Evolutionary conservation across 106 monocot genomes (phyloP).

Genomic region (Acorus gramineus): DNA sequence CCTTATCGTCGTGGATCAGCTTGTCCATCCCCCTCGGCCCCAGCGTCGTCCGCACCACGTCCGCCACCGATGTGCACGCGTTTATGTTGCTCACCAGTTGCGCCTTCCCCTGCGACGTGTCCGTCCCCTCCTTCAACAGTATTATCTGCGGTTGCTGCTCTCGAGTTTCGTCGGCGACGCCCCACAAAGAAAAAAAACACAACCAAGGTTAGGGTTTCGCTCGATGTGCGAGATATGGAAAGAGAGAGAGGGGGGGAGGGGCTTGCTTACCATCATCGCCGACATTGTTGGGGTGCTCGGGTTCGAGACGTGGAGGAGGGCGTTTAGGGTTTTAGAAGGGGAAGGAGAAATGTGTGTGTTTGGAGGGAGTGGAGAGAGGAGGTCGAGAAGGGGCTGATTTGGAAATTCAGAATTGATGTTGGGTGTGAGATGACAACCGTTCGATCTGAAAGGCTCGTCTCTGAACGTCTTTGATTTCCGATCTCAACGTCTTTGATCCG

Average conservation of each 20-base stretch:
- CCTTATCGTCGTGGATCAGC: slow-evolving; percentile 97
- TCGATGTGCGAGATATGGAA: too few species aligned
- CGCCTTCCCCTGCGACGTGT: slow-evolving; percentile 92
- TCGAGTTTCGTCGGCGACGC: too few species aligned
- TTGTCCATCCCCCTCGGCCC: slow-evolving; percentile 99
- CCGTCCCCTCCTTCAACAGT: slow-evolving; percentile 93
- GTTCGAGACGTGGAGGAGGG: not conserved
- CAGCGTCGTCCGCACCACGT: slow-evolving; percentile 73
- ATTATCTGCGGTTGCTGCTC: slow-evolving; percentile 96
- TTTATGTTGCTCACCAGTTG: slow-evolving; percentile 97
- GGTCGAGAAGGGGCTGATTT: not conserved
- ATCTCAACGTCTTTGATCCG: too few species aligned
- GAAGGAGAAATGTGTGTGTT: not conserved
- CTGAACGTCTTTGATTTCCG: too few species aligned
- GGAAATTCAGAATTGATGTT: too few species aligned
- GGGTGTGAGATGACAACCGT: too few species aligned
- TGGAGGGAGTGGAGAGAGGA: not conserved
- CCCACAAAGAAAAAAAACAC: too few species aligned
- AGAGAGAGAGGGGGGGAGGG: not conserved
- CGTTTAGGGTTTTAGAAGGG: slow-evolving; percentile 5
- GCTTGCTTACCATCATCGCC: slow-evolving; percentile 8
- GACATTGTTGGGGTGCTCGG: slow-evolving; percentile 1
- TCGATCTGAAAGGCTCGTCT: too few species aligned
- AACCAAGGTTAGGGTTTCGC: too few species aligned
- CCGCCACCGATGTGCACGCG: slow-evolving; percentile 88